Evolutionary conservation across 2,329 filamentous ascomycete species (phyloP), one percentile per base, ranked within the genome.

Genomic region (Ceratocystis smalleyi): DNA sequence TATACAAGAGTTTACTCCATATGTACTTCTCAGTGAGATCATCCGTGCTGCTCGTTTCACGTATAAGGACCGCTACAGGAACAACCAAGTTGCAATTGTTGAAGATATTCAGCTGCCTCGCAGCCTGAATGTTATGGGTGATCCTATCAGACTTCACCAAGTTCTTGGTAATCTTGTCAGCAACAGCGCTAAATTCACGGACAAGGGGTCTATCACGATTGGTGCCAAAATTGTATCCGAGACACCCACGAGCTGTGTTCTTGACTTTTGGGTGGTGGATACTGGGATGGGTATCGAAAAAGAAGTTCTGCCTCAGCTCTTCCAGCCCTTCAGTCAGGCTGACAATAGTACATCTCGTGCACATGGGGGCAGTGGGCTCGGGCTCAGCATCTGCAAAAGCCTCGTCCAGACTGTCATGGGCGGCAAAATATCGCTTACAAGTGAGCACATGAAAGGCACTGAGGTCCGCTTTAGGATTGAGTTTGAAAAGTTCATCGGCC

Each of bases 161-260:
- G 83, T 86, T 0, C 76, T 86, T 3, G 88, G 89, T 69, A 96
- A 96, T 70, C 80, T 96, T 30, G 87, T 96, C 54, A 88, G 88
- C 68, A 96, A 96, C 76, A 92, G 88, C 71, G 86, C 96, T 74
- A 96, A 96, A 72, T 96, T 96, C 72, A 96, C 91, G 0, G 88
- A 91, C 65, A 82, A 86, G 65, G 91, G 91, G 0, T 88, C 87
- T 0, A 88, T 96, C 66, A 95, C 89, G 0, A 89, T 96, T 62
- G 85, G 85, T 59, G 89, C 90, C 3, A 81, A 81, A 27, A 81
- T 91, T 22, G 85, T 90, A 57, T 78, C 79, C 6, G 88, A 96
- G 71, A 85, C 84, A 8, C 78, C 81, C 15, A 83, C 88, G 47
- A 81, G 81, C 65, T 85, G 90, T 5, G 85, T 84, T 30, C 78